Evolutionary conservation across 805 yeast species (phyloP).

Genomic region (Jamesozyma hellenica): DNA sequence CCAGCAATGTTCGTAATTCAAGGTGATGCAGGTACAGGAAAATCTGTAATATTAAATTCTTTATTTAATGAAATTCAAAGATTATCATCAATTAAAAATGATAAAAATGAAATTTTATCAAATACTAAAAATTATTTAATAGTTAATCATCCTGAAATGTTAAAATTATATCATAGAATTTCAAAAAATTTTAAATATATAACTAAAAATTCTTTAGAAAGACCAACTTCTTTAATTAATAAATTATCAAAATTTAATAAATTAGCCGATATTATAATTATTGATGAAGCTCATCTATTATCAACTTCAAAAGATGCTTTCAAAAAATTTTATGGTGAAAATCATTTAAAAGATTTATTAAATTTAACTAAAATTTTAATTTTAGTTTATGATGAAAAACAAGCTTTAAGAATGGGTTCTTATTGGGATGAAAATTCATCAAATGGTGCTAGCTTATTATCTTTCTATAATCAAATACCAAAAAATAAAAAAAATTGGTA

Average conservation of each 20-base stretch:
- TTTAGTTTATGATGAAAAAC: conserved; percentile 38
- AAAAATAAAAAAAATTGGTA: conserved; percentile 21
- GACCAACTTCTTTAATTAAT: conserved; percentile 38
- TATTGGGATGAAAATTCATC: conserved; percentile 31
- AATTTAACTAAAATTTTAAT: conserved; percentile 32
- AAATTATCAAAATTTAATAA: conserved; percentile 21
- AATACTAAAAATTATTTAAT: conserved; percentile 32
- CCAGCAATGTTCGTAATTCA: conserved; percentile 35
- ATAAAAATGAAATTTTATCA: conserved; percentile 13
- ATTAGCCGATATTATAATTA: conserved; percentile 32
- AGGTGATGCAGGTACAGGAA: conserved; percentile 44
- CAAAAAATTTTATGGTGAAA: conserved; percentile 36
- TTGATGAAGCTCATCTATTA: conserved; percentile 39
- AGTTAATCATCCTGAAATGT: conserved; percentile 42
- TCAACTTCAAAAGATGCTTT: conserved; percentile 37
- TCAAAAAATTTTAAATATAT: conserved; percentile 32
- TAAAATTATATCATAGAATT: conserved; percentile 35
- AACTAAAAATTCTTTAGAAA: conserved; percentile 31
- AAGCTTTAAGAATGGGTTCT: conserved; percentile 38
- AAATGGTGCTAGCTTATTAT: conserved; percentile 31
- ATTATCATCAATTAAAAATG: conserved; percentile 9
- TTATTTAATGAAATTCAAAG: conserved; percentile 36
- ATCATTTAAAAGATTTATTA: conserved; percentile 35
- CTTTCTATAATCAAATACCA: conserved; percentile 15
- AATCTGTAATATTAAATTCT: conserved; percentile 35